These are phyloP conservation scores for Rhodosporidiobolus odoratus DNA, from an alignment of 768 basidiomycete genomes.

Conservation along the genomic window DNA sequence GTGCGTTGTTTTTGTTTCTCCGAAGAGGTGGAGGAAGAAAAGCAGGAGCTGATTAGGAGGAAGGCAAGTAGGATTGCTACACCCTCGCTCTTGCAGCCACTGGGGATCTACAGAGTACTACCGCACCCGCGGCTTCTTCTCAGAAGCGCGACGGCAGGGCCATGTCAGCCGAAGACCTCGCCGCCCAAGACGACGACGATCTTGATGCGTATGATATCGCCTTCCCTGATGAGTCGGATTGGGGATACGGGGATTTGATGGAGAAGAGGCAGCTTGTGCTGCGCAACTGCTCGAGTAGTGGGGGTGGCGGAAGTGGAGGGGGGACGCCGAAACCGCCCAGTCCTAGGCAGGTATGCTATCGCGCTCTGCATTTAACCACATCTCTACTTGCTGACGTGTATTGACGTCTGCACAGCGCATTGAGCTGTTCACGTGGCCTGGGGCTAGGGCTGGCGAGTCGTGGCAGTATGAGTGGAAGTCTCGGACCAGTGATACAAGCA, in stretches of 20 bases:
- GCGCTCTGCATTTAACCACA: neutral
- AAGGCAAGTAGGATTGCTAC: no score
- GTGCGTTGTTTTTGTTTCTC: neutral
- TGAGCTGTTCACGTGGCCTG: slow-evolving; percentile 24
- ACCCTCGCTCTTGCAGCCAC: neutral
- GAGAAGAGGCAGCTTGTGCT: slow-evolving; percentile 1
- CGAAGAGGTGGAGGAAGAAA: neutral
- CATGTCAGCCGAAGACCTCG: neutral
- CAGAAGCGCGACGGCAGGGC: neutral
- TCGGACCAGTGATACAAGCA: neutral
- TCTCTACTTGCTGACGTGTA: neutral
- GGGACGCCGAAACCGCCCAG: neutral
- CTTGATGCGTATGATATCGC: slow-evolving; percentile 11
- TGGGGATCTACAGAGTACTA: slow-evolving; percentile 2
- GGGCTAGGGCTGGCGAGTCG: neutral
- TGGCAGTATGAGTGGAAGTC: slow-evolving; percentile 19
- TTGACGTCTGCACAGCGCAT: slow-evolving; percentile 1
- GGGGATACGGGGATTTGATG: neutral
- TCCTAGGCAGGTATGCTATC: slow-evolving; percentile 11
- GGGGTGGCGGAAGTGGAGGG: neutral
- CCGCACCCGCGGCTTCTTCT: neutral
- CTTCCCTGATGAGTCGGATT: slow-evolving; percentile 3
- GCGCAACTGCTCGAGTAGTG: neutral
- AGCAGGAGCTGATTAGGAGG: no score
- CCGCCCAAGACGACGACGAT: slow-evolving; percentile 13